phyloP scores from a whole-genome alignment of 73 alveolate species.

The Breviolum minutum region DNA sequence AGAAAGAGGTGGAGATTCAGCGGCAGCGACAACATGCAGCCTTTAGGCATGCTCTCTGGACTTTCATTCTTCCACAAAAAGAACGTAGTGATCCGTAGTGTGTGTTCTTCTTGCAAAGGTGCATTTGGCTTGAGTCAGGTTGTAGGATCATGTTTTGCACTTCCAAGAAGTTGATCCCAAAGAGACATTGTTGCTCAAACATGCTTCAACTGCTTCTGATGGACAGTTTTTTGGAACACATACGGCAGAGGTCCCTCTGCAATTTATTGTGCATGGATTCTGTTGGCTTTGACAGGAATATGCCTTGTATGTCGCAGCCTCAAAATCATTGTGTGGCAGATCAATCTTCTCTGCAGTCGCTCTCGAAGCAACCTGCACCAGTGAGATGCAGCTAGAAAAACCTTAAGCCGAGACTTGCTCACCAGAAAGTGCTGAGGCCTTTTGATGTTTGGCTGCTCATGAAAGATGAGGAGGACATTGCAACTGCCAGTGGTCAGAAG shows the following conservation, averaged over 20 bases:
- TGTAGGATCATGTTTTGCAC: not conserved
- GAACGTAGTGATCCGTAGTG: not conserved
- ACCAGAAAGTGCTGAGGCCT: constrained; percentile 5
- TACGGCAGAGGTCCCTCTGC: too few species aligned
- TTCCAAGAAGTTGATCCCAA: not conserved
- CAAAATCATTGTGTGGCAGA: not conserved
- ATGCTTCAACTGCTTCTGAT: too few species aligned
- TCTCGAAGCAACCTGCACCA: not conserved
- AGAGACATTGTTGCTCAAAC: too few species aligned
- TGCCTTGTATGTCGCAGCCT: constrained; percentile 30
- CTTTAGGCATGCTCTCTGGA: constrained; percentile 12
- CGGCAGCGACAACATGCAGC: constrained; percentile 1
- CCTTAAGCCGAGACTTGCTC: not conserved
- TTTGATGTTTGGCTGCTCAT: constrained; percentile 83
- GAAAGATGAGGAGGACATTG: constrained; percentile 61
- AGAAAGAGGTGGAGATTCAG: constrained; percentile 12
- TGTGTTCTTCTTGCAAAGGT: too few species aligned
- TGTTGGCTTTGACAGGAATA: constrained; percentile 7
- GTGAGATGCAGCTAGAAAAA: not conserved
- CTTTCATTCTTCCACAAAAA: not conserved
- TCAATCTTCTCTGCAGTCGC: not conserved
- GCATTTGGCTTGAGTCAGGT: not conserved
- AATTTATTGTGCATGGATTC: not conserved
- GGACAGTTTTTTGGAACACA: too few species aligned
- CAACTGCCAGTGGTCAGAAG: constrained; percentile 45